phyloP scores from a whole-genome alignment of 192 early-diverging fungal species.

The Umbelopsis sp. region DNA sequence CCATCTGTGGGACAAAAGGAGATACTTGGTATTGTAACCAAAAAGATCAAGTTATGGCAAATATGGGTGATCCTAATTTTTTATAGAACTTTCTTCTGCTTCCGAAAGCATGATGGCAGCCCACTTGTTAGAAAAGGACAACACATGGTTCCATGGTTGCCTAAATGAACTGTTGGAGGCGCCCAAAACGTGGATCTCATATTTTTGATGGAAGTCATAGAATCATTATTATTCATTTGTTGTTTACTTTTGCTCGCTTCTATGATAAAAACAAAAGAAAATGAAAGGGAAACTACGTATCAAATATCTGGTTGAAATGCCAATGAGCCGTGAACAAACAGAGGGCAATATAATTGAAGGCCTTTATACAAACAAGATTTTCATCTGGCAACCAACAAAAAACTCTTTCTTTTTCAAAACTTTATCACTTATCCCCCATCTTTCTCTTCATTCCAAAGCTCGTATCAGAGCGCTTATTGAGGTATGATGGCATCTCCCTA shows the following conservation, averaged over 20 bases:
- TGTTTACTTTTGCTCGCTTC: too few relatives aligned
- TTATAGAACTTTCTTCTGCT: too few relatives aligned
- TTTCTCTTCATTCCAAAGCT: neutral
- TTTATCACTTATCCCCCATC: neutral
- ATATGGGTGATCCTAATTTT: neutral
- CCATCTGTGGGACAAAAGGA: neutral
- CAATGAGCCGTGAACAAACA: conserved; percentile 5
- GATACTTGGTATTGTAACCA: neutral
- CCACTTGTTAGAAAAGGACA: neutral
- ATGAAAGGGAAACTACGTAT: neutral
- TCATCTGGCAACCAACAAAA: neutral
- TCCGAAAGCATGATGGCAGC: too few relatives aligned
- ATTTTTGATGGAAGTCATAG: neutral
- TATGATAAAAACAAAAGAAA: neutral
- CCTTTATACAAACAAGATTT: neutral
- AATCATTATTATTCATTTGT: neutral
- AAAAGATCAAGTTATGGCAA: neutral
- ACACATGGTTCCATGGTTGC: neutral
- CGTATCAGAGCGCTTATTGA: neutral
- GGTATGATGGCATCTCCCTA: neutral
- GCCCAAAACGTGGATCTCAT: neutral
- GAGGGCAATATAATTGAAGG: neutral
- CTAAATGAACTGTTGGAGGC: neutral
- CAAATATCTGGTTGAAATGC: conserved; percentile 7
- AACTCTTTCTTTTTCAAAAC: conserved; percentile 1